phyloP scores from a whole-genome alignment of 1,139 yeast genomes.

The Komagataea norvegica region DNA sequence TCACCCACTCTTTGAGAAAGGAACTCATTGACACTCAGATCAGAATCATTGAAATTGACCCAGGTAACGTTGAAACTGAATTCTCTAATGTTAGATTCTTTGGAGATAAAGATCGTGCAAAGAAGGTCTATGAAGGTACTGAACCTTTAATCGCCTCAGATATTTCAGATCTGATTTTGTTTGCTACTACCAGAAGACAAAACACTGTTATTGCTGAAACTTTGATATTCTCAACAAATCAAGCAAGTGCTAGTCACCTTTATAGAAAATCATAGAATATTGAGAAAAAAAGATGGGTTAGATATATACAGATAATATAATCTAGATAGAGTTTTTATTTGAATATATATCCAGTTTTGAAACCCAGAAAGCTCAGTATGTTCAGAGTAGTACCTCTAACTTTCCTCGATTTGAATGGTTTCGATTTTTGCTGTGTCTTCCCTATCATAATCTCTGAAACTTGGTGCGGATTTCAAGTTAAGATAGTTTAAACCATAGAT shows the following conservation, averaged over 20 bases:
- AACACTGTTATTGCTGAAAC: conserved; percentile 72
- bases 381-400: no score
- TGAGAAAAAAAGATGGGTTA: not conserved
- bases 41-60: conserved; percentile 71
- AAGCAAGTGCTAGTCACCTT: conserved; percentile 38
- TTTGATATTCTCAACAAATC: conserved; percentile 64
- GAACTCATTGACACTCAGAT: conserved; percentile 62
- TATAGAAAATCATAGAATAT: conserved; percentile 14
- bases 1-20: conserved; percentile 63
- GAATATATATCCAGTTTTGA: no score
- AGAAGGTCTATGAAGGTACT: conserved; percentile 60
- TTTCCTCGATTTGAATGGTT: not conserved
- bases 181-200: conserved; percentile 56
- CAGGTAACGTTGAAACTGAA: conserved; percentile 79
- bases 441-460: conserved; percentile 15
- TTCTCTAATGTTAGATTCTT: conserved; percentile 64
- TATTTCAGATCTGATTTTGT: conserved; percentile 67
- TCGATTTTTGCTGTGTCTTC: conserved; percentile 9
- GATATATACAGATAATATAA: not conserved
- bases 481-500: conserved; percentile 22
- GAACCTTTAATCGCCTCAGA: conserved; percentile 69
- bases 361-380: no score
- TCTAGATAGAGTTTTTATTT: not conserved
- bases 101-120: conserved; percentile 61
- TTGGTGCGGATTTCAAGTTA: conserved; percentile 7